Evolutionary conservation across 73 alveolate genomes (phyloP), one percentile per base, ranked within the genome.

Genomic region (Durusdinium trenchii): DNA sequence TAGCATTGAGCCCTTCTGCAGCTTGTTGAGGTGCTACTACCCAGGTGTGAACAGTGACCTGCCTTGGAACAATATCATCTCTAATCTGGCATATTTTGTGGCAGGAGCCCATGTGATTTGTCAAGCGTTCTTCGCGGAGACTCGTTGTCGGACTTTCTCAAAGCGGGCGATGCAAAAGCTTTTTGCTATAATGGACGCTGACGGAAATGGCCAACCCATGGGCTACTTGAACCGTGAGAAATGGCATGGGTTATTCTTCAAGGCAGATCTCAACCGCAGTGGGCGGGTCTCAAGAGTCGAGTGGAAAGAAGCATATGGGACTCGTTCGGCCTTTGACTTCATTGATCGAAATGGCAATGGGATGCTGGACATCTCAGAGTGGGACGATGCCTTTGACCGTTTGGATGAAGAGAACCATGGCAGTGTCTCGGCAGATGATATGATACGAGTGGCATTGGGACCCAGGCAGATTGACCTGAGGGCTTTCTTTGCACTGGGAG

Each of bases 81-180:
- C 97, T 20, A 91, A 91, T 75, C 40, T 91, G 67, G 97, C 89
- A 3, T 91, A 91, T 36, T 91, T 91, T 51, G 97, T 91, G 75
- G 97, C 97, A n/a, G 97, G 97, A 38, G 97, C 48, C 48, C 97
- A 91, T 48, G 84, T 76, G 36, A 69, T 69, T 38, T 9, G 54
- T 35, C 97, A 91, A 54, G 89, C 97, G 2, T 91, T 91, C 87
- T 91, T 38, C 16, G 97, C 97, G 7, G 97, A 91, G 57, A 76
- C 84, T 12, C 97, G 97, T 2, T 91, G 97, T 46, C 64, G 67
- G 23, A 64, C 6, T 9, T 78, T 91, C 60, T 26, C 84, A 3
- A 54, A 45, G 60, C 60, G 45, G 38, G 62, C 75, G 51, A 67
- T 91, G 86, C 16, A 51, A 32, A 76, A 28, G 3, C n/a, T 91